phyloP scores from a whole-genome alignment of 805 yeast species.

The Ogataea thermomethanolica region DNA sequence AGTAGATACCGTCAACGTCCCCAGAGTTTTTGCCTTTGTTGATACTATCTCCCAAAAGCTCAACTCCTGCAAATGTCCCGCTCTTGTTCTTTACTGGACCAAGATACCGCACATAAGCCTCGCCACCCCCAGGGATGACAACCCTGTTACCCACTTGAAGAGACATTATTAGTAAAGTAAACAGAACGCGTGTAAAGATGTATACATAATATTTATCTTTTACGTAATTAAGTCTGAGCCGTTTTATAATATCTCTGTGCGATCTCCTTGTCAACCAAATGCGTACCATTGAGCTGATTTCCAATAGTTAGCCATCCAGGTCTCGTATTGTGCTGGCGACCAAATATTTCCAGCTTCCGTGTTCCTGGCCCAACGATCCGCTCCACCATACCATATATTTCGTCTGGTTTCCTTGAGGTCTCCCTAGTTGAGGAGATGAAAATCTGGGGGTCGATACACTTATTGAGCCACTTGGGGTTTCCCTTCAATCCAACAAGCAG shows the following conservation, averaged over 20 bases:
- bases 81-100: conserved; percentile 71
- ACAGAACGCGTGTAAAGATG: conserved; percentile 1
- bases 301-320: conserved; percentile 92
- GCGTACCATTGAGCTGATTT: conserved; percentile 63
- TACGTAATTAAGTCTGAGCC: background rate
- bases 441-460: conserved; percentile 66
- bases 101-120: conserved; percentile 63
- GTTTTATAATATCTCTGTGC: conserved; percentile 16
- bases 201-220: background rate
- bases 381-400: conserved; percentile 80
- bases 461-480: conserved; percentile 64
- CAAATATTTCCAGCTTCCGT: conserved; percentile 84
- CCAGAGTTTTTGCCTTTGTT: conserved; percentile 83
- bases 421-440: conserved; percentile 84
- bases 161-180: conserved; percentile 5
- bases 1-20: conserved; percentile 64
- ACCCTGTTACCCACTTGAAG: conserved; percentile 14
- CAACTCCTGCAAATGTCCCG: conserved; percentile 86
- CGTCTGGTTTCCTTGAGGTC: conserved; percentile 89
- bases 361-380: conserved; percentile 74
- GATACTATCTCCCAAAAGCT: conserved; percentile 63
- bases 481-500: conserved; percentile 84
- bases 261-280: conserved; percentile 58
- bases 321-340: conserved; percentile 78
- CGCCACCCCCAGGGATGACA: conserved; percentile 61